Evolutionary conservation across 768 basidiomycete genomes (phyloP).

Genomic region (Leucosporidium creatinivorum): DNA sequence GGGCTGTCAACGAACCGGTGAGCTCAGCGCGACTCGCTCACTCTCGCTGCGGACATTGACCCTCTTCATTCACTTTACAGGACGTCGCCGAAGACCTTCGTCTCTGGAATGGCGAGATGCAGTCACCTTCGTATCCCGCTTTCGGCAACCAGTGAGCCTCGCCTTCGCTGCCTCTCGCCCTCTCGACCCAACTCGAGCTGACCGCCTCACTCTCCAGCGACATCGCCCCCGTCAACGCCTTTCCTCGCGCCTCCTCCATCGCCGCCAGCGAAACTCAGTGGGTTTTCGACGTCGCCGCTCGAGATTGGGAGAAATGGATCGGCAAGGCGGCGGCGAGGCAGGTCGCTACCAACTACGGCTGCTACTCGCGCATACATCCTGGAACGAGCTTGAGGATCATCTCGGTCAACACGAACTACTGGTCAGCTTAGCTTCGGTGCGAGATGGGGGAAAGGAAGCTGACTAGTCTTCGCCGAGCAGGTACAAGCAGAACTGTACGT

Average conservation of each 20-base stretch:
- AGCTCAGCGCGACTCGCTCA: no score
- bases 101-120: slow-evolving; percentile 17
- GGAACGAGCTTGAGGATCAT: slow-evolving; percentile 52
- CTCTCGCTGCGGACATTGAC: no score
- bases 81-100: slow-evolving; percentile 12
- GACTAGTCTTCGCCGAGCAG: no score
- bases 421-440: slow-evolving; percentile 29
- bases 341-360: slow-evolving; percentile 45
- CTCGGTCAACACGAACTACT: slow-evolving; percentile 56
- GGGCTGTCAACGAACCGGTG: slow-evolving; percentile 19
- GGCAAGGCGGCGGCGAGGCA: slow-evolving; percentile 43
- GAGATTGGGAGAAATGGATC: slow-evolving; percentile 28
- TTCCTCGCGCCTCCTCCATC: slow-evolving; percentile 50
- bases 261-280: slow-evolving; percentile 44
- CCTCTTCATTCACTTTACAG: no score
- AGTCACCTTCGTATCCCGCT: slow-evolving; percentile 19
- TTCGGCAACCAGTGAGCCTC: slow-evolving; percentile 39
- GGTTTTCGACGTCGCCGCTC: slow-evolving; percentile 45
- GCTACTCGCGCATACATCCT: slow-evolving; percentile 49
- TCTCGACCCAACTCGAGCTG: neutral
- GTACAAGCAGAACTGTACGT: slow-evolving; percentile 23
- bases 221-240: slow-evolving; percentile 54
- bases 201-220: slow-evolving; percentile 31
- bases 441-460: no score
- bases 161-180: slow-evolving; percentile 41